These are phyloP conservation scores for Boletus barrowsii DNA, from an alignment of 768 basidiomycete species.

Conservation along the genomic window DNA sequence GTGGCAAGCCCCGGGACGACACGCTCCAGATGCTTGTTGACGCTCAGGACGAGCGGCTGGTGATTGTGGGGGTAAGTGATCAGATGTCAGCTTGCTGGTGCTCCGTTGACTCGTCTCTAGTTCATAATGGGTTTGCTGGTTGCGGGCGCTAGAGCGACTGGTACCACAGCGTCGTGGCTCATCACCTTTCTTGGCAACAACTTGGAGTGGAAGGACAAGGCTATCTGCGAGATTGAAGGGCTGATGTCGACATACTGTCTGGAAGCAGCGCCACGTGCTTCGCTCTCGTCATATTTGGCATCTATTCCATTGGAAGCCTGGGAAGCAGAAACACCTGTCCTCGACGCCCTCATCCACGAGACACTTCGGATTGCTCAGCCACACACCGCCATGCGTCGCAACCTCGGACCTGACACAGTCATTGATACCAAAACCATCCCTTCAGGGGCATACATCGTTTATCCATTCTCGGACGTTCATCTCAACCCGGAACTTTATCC, in stretches of 20 bases:
- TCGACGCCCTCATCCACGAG: conserved; percentile 73
- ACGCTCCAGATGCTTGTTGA: conserved; percentile 76
- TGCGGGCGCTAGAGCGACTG: conserved; percentile 78
- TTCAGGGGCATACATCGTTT: conserved; percentile 71
- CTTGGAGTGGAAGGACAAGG: conserved; percentile 61
- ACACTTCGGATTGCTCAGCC: conserved; percentile 78
- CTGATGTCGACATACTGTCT: conserved; percentile 46
- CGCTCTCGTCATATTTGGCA: conserved; percentile 47
- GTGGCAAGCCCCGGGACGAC: conserved; percentile 57
- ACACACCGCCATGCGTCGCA: conserved; percentile 77
- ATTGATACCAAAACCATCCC: conserved; percentile 70
- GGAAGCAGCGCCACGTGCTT: conserved; percentile 19
- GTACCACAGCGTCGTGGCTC: conserved; percentile 78
- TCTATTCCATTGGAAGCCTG: conserved; percentile 64
- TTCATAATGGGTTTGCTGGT: conserved; percentile 82
- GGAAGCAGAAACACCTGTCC: conserved; percentile 66
- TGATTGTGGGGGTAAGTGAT: conserved; percentile 62
- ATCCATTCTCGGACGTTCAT: conserved; percentile 79
- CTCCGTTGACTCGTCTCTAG: conserved; percentile 37
- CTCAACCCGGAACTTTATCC: conserved; percentile 69
- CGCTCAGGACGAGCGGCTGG: conserved; percentile 60
- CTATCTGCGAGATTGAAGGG: conserved; percentile 54
- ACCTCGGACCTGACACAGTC: conserved; percentile 67
- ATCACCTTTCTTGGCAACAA: conserved; percentile 69
- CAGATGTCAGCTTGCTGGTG: conserved; percentile 14